A percentile compares a stretch with the other conserved stretches of the same genome.
Conservation (phyloP, 495 filamentous ascomycete species). For the Aspergillus sclerotioniger region DNA sequence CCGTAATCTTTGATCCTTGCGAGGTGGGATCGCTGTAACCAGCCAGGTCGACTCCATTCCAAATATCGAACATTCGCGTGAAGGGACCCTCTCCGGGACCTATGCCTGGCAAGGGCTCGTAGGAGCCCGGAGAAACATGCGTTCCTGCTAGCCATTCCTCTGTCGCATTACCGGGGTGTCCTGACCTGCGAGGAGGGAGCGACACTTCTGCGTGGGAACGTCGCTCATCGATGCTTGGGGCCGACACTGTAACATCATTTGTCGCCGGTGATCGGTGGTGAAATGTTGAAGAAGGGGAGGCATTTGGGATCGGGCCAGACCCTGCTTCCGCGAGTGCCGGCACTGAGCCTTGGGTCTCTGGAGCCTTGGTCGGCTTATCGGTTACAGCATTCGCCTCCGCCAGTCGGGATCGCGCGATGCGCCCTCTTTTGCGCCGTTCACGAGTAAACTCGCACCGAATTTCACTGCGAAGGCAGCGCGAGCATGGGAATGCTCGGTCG, state of each 20-base stretch:
- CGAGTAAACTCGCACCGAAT: constrained; percentile 46
- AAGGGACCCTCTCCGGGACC: constrained; percentile 31
- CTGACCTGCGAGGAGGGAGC: constrained; percentile 19
- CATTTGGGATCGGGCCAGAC: constrained; percentile 24
- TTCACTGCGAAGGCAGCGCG: constrained; percentile 44
- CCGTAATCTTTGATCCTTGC: constrained; percentile 17
- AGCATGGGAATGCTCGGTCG: constrained; percentile 49
- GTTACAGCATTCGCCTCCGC: constrained; percentile 12
- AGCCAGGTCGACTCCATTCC: constrained; percentile 35
- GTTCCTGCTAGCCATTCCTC: constrained; percentile 43
- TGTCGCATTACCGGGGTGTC: constrained; percentile 25
- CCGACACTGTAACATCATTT: constrained; percentile 35
- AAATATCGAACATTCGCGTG: constrained; percentile 38
- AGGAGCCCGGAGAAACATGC: constrained; percentile 40
- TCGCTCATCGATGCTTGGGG: constrained; percentile 34
- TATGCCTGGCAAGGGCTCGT: constrained; percentile 30
- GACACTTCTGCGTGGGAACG: constrained; percentile 24
- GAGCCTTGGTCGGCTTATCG: neutral
- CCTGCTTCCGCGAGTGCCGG: constrained; percentile 11
- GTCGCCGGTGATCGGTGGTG: constrained; percentile 33
- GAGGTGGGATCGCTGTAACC: constrained; percentile 21
- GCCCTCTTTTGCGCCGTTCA: constrained; percentile 45
- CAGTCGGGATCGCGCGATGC: constrained; percentile 39
- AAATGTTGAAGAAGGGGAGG: constrained; percentile 29
- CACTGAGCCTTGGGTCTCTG: constrained; percentile 4